Percentiles rank a stretch among this genome's conserved stretches.
Conservation (phyloP, 495 filamentous ascomycete genomes). For the Extremus antarcticus region DNA sequence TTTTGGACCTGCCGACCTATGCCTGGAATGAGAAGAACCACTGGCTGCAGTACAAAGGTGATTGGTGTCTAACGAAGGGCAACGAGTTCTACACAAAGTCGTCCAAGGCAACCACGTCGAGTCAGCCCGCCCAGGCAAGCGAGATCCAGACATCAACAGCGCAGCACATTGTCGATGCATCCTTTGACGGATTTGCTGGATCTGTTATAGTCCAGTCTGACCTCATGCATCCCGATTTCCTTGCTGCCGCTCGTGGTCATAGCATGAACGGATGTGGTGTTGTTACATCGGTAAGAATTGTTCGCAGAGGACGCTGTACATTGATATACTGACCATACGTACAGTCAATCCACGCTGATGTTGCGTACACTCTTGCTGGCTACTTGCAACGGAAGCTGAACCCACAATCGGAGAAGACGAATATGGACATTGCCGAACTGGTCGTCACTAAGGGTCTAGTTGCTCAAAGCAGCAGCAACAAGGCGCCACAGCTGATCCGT, state of each 20-base stretch:
- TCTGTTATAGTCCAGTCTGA: constrained; percentile 26
- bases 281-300: constrained; percentile 37
- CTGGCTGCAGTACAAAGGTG: constrained; percentile 40
- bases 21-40: constrained; percentile 41
- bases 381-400: constrained; percentile 36
- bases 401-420: constrained; percentile 26
- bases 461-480: constrained; percentile 22
- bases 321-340: constrained; percentile 34
- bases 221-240: constrained; percentile 30
- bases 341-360: constrained; percentile 38
- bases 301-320: constrained; percentile 37
- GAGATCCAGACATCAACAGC: constrained; percentile 12
- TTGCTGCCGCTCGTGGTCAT: constrained; percentile 26
- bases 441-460: constrained; percentile 32
- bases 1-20: constrained; percentile 38
- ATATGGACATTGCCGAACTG: constrained; percentile 31
- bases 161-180: constrained; percentile 23
- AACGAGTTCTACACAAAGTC: too few species aligned
- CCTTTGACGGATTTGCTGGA: constrained; percentile 10
- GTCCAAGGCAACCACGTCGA: too few species aligned
- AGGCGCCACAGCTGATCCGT: constrained; percentile 29
- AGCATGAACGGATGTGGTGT: constrained; percentile 34
- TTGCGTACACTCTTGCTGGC: constrained; percentile 38
- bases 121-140: background rate
- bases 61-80: constrained; percentile 41